phyloP scores from a whole-genome alignment of 163 green algal species.

The Scenedesmus sp. region DNA sequence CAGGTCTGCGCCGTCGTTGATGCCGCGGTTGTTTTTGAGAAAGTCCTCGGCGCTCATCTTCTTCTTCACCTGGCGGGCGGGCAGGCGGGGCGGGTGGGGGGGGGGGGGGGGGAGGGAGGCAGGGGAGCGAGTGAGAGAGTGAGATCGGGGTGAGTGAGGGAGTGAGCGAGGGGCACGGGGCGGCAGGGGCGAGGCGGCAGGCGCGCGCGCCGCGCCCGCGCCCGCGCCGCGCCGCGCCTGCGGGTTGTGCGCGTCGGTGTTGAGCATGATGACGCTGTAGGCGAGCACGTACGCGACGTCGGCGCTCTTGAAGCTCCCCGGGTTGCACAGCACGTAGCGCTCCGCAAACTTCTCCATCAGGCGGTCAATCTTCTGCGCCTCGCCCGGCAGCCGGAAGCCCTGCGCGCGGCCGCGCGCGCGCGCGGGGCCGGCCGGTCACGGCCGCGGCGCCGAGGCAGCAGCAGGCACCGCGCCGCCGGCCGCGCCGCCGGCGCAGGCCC shows the following conservation, averaged over 20 bases:
- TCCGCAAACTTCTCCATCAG: constrained; percentile 99
- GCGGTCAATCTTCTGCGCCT: constrained; percentile 99
- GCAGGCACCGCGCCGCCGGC: no score
- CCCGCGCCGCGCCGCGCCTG: constrained; percentile 48
- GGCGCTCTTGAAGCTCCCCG: constrained; percentile 87
- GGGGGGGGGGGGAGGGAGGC: no score
- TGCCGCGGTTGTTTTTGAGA: constrained; percentile 95
- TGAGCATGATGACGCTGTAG: constrained; percentile 99
- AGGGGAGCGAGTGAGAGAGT: not conserved
- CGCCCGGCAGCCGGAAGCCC: constrained; percentile 93
- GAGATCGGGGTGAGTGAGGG: no score
- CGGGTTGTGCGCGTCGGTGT: constrained; percentile 99
- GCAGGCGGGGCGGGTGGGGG: not conserved
- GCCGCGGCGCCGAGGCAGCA: no score
- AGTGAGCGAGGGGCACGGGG: no score
- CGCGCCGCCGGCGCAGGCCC: no score
- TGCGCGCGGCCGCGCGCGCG: constrained; percentile 15
- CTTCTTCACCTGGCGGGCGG: constrained; percentile 53
- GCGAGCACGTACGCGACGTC: constrained; percentile 98
- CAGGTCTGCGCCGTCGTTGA: constrained; percentile 96
- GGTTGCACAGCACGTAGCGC: constrained; percentile 92
- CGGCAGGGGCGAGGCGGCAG: not conserved
- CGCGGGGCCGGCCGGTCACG: no score
- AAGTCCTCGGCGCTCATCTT: constrained; percentile 75
- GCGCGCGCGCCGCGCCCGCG: not conserved